These are phyloP conservation scores for Aspergillus bridgeri DNA, from an alignment of 495 filamentous ascomycete genomes.

Conservation along the genomic window DNA sequence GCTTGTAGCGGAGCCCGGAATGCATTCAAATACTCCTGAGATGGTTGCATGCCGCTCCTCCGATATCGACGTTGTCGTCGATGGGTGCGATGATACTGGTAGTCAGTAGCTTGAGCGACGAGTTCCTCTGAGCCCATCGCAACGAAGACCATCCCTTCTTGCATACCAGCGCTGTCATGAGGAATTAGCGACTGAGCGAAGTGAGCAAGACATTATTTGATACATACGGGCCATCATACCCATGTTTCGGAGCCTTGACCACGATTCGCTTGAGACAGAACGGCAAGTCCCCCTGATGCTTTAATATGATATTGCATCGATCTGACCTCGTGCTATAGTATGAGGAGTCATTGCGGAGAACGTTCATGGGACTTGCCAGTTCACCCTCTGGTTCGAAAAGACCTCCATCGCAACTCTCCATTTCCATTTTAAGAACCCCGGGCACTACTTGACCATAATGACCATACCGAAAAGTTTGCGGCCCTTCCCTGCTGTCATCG, in stretches of 20 bases:
- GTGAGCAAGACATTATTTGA: background rate
- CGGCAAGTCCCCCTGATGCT: constrained; percentile 70
- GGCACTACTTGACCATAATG: constrained; percentile 79
- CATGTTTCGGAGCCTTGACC: constrained; percentile 78
- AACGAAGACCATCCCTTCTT: constrained; percentile 92
- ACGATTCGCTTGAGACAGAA: constrained; percentile 81
- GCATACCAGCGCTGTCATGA: constrained; percentile 42
- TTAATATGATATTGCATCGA: constrained; percentile 78
- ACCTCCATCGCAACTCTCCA: constrained; percentile 86
- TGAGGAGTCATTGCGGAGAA: constrained; percentile 73
- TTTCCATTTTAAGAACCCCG: constrained; percentile 75
- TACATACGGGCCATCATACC: constrained; percentile 83
- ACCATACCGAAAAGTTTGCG: constrained; percentile 68
- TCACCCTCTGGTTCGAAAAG: constrained; percentile 56
- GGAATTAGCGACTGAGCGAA: constrained; percentile 5
- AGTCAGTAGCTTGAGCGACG: constrained; percentile 66
- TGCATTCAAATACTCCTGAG: constrained; percentile 39
- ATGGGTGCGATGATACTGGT: constrained; percentile 65
- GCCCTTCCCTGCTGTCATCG: constrained; percentile 50
- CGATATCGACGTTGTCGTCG: constrained; percentile 27
- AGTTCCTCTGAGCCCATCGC: constrained; percentile 79
- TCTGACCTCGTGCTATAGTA: constrained; percentile 87
- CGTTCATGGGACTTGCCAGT: constrained; percentile 71
- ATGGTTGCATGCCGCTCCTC: constrained; percentile 32
- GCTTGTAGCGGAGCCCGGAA: constrained; percentile 36